Base-by-base conservation (phyloP, 148 eudicot genomes). In the Camellia sinensis region DNA sequence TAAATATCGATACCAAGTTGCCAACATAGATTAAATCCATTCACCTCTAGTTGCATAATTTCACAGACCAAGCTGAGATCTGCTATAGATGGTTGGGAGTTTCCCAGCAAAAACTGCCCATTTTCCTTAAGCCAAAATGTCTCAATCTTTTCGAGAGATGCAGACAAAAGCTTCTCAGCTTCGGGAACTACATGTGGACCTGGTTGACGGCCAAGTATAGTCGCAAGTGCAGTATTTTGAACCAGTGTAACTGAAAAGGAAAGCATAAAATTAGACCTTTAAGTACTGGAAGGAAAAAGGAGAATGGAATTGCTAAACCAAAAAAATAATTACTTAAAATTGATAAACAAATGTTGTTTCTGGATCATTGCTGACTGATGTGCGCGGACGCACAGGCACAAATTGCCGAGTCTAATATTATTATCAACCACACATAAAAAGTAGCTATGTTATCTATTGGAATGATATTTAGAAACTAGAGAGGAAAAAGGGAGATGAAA, bases 31-130 rank as follows among this genome's bases (percentile, higher is more conserved):
- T 46, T 7, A 46, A 21, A 74, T 52, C 22, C 76, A 37, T 78
- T 85, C 79, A 93, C 98, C 98, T 95, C 94, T 62, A 95, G 90
- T 76, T 91, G 96, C 98, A 93, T 91, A 79, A 95, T 83, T 87
- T 93, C 97, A 81, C 96, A 93, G 64, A 87, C 94, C 70, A 95
- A 89, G 82, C 89, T 87, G 73, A 95, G 89, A 85, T 95, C 97
- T 57, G 96, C 98, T 63, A 95, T 90, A 74, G 98, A 92, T 44
- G 96, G 97, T 83, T 91, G 86, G 18, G 73, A 41, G 73, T 91
- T 91, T 53, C 97, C 98, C 21, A 88, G 84, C 86, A 95, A 80
- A 85, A 91, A 95, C 29, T 72, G 87, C 10, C 90, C 96, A 67
- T 86, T 85, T 73, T 86, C 94, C 65, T 83, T 84, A 61, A 95